Conservation (phyloP, 495 filamentous ascomycete species). For the Penicillium canariense region DNA sequence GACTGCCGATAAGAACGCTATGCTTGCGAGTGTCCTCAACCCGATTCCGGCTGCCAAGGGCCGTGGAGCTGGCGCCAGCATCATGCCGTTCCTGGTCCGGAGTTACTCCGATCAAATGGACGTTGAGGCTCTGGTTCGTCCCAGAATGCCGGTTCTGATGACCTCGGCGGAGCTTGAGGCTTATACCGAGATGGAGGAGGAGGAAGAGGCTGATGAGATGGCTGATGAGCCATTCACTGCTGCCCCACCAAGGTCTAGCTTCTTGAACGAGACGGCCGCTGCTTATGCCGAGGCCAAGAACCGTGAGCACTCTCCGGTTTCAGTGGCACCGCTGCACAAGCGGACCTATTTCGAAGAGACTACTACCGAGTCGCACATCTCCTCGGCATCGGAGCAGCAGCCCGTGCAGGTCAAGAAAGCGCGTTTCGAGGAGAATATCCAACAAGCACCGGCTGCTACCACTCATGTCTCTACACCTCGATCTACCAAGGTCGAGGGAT, state of each 20-base stretch:
- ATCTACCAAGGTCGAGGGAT: constrained; percentile 7
- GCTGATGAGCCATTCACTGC: constrained; percentile 13
- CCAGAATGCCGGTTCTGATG: constrained; percentile 58
- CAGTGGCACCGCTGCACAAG: constrained; percentile 25
- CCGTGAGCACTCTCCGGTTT: constrained; percentile 8
- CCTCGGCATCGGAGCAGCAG: constrained; percentile 6
- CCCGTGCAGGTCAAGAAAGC: constrained; percentile 33
- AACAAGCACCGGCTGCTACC: constrained; percentile 2
- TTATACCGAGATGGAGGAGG: constrained; percentile 31
- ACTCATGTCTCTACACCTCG: constrained; percentile 11
- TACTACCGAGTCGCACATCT: constrained; percentile 4
- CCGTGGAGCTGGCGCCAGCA: constrained; percentile 57
- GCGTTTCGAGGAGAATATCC: constrained; percentile 27
- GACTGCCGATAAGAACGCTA: constrained; percentile 58
- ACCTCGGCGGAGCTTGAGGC: constrained; percentile 28
- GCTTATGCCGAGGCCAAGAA: constrained; percentile 19
- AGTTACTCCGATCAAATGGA: constrained; percentile 56
- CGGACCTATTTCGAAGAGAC: constrained; percentile 35
- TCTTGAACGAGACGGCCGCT: constrained; percentile 26
- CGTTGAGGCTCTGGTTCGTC: constrained; percentile 71
- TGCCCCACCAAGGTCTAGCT: constrained; percentile 21
- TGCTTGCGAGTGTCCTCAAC: constrained; percentile 78
- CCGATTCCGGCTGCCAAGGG: constrained; percentile 60
- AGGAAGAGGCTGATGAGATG: constrained; percentile 46
- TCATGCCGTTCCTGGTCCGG: constrained; percentile 71